Percentiles rank a stretch among this genome's conserved stretches.
These are phyloP conservation scores for Pugionium dolabratum DNA, from an alignment of 345 rosid species.

Conservation along the genomic window DNA sequence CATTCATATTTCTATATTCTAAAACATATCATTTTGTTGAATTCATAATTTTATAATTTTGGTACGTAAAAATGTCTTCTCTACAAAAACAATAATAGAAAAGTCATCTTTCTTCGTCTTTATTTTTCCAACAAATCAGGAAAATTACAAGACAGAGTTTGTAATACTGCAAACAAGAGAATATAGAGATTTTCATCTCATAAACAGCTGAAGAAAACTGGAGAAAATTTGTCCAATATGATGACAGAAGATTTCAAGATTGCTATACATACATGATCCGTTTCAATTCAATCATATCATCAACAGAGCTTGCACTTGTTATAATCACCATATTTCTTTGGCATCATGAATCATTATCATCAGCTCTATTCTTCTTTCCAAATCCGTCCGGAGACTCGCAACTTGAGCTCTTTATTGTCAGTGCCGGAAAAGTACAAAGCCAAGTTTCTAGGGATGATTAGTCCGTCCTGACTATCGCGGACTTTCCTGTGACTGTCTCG, in stretches of 20 bases:
- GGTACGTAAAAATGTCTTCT: conserved; percentile 1
- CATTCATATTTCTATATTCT: conserved; percentile 16
- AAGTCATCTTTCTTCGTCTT: neutral
- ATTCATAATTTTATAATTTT: conserved; percentile 20
- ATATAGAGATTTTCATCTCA: conserved; percentile 13
- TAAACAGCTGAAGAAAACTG: conserved; percentile 5
- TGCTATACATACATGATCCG: conserved; percentile 36
- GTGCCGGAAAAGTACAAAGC: conserved; percentile 84
- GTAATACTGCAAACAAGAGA: conserved; percentile 15
- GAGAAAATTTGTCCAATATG: neutral
- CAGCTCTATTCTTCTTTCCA: conserved; percentile 77
- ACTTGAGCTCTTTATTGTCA: conserved; percentile 81
- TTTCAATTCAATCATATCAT: conserved; percentile 18
- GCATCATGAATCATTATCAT: neutral
- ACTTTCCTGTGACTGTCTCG: conserved; percentile 87
- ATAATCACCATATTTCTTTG: neutral
- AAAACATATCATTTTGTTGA: conserved; percentile 15
- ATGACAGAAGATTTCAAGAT: conserved; percentile 28
- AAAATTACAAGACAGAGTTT: conserved; percentile 29
- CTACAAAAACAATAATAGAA: too few species aligned
- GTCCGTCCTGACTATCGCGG: conserved; percentile 84
- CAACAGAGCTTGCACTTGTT: conserved; percentile 18
- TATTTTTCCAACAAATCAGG: conserved; percentile 22
- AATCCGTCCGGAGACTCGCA: conserved; percentile 78
- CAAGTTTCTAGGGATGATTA: conserved; percentile 72